Percentiles rank a stretch among this genome's conserved stretches.
These are phyloP conservation scores for Pestalotiopsis sp. DNA, from an alignment of 2,329 filamentous ascomycete genomes.

Conservation along the genomic window DNA sequence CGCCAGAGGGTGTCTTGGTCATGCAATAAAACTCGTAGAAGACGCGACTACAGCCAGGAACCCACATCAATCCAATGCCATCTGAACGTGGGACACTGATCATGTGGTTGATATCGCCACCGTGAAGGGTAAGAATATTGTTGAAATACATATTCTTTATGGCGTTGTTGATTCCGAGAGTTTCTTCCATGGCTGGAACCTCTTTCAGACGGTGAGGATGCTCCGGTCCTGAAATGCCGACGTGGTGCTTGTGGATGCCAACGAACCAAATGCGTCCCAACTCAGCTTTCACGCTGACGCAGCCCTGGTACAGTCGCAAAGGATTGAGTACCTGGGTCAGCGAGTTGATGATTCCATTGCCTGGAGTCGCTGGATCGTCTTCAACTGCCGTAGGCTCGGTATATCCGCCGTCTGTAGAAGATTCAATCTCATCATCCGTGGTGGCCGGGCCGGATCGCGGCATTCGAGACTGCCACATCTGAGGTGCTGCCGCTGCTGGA, in stretches of 20 bases:
- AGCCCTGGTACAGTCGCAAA: slow-evolving; percentile 14
- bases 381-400: too few species aligned
- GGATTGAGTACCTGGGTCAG: slow-evolving; percentile 13
- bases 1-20: slow-evolving; percentile 2
- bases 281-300: slow-evolving; percentile 12
- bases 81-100: background rate
- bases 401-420: too few species aligned
- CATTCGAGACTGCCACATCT: background rate
- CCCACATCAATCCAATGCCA: background rate
- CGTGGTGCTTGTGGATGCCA: background rate
- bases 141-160: slow-evolving; percentile 1
- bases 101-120: slow-evolving; percentile 17
- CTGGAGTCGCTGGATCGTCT: background rate
- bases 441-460: background rate
- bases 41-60: background rate
- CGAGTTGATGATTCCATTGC: background rate
- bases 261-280: slow-evolving; percentile 15
- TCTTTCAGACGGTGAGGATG: background rate
- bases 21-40: slow-evolving; percentile 16
- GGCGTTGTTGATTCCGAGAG: slow-evolving; percentile 1
- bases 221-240: slow-evolving; percentile 9
- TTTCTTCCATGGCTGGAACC: slow-evolving; percentile 6
- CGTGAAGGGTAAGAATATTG: slow-evolving; percentile 8
- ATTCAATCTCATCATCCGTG: background rate
- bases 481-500: too few species aligned